A percentile compares a stretch with the other conserved stretches of the same genome.
phyloP scores from a whole-genome alignment of 176 grass and related monocot genomes.

The Carex kokanica region DNA sequence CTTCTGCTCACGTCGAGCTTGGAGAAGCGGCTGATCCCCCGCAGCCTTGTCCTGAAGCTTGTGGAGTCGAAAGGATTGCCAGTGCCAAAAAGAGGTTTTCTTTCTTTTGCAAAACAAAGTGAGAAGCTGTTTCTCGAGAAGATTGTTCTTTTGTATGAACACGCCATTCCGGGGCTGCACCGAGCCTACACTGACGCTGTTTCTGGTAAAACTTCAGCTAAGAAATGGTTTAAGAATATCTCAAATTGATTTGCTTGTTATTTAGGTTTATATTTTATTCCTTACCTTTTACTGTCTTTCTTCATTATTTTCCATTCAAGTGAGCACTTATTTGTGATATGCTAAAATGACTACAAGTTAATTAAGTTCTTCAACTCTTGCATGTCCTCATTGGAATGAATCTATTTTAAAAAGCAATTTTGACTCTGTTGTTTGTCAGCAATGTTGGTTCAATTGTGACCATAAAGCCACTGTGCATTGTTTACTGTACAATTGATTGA shows the following conservation, averaged over 20 bases:
- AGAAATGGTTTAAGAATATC: neutral
- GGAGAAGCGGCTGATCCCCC: neutral
- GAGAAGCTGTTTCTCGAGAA: neutral
- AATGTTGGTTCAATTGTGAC: too few relatives aligned
- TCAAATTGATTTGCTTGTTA: neutral
- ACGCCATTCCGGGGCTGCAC: neutral
- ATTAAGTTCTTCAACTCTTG: too few relatives aligned
- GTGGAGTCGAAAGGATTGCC: neutral
- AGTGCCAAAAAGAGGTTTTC: neutral
- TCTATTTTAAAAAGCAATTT: too few relatives aligned
- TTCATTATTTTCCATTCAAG: too few relatives aligned
- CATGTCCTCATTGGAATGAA: too few relatives aligned
- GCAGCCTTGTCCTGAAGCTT: neutral
- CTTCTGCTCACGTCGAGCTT: neutral
- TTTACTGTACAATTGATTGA: too few relatives aligned
- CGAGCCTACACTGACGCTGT: neutral
- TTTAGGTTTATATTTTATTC: too few relatives aligned
- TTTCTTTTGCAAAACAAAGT: neutral
- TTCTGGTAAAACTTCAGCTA: neutral
- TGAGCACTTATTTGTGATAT: too few relatives aligned
- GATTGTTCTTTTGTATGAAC: neutral
- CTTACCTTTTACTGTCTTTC: too few relatives aligned
- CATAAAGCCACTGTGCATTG: too few relatives aligned
- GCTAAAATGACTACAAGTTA: too few relatives aligned
- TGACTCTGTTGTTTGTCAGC: too few relatives aligned